Evolutionary conservation across 2,329 filamentous ascomycete genomes (phyloP), one percentile per base, ranked within the genome.

Genomic region (Exophiala aquamarina): DNA sequence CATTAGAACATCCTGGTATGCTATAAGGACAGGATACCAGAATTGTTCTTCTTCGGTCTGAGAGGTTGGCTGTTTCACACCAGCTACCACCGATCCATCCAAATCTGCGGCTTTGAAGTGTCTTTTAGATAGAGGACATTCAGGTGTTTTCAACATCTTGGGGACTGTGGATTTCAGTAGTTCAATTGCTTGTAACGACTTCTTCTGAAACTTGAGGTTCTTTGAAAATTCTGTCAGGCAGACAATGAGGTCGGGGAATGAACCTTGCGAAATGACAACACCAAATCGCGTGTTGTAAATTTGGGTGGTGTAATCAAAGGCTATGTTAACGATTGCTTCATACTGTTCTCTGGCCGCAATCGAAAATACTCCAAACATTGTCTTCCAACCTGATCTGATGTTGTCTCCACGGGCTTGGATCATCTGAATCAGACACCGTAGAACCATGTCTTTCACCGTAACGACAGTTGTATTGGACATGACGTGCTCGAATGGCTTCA

Each of bases 281-380:
- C 92, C 91, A 58, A 99, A 98, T 23, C 93, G 85, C 19, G 89
- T 91, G 67, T 89, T 94, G 74, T 97, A 98, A 15, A 98, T 89
- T 55, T 95, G 89, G 20, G 86, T 89, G 42, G 98, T 92, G 64
- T 96, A 95, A 61, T 98, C 93, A 63, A 94, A 98, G 0, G 94
- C 91, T 61, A 98, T 82, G 62, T 91, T 96, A 52, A 98, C 93
- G 56, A 99, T 96, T 54, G 84, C 86, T 73, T 98, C 93, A 64
- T 95, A 91, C 13, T 87, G 89, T 63, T 97, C 94, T 52, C 86
- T 80, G 14, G 94, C 93, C 20, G 94, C 93, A 29, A 97, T 90
- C 1, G 92, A 96, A 64, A 98, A 98, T 21, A 96, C 92, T 3
- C 92, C 93, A 68, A 99, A 97, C 92, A 99, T 98, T 15, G 94